phyloP scores from a whole-genome alignment of 257 asterid species.

The Solanum chiquidenum region DNA sequence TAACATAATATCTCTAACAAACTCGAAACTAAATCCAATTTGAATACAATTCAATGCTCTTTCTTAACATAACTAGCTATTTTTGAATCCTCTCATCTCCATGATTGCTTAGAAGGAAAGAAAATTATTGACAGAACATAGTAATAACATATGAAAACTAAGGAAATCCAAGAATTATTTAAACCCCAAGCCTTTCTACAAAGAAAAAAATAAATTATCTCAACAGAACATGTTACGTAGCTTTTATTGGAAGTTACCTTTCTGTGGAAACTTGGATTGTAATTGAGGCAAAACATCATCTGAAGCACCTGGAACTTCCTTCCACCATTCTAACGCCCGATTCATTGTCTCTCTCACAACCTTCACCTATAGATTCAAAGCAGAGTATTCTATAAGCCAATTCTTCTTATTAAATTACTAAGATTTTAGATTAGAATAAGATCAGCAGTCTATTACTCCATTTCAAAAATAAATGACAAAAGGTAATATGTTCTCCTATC shows the following conservation, averaged over 20 bases:
- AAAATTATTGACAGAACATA: background rate
- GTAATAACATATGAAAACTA: background rate
- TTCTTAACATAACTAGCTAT: background rate
- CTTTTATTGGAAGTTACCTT: constrained; percentile 27
- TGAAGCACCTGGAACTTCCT: constrained; percentile 26
- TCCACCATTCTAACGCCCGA: constrained; percentile 69
- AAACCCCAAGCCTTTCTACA: background rate
- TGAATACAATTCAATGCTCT: background rate
- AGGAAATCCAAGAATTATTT: background rate
- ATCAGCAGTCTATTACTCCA: background rate
- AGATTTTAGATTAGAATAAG: background rate
- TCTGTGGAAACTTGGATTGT: constrained; percentile 29
- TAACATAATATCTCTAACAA: background rate
- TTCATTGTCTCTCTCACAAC: constrained; percentile 82
- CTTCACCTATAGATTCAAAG: constrained; percentile 43
- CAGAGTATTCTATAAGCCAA: background rate
- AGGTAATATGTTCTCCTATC: background rate
- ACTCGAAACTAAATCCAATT: background rate
- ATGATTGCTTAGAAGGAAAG: background rate
- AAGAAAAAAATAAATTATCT: background rate
- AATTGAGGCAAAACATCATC: constrained; percentile 22
- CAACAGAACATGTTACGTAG: background rate
- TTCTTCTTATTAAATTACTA: background rate
- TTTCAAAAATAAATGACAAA: background rate
- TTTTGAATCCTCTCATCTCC: background rate